phyloP scores from a whole-genome alignment of 176 grass and related monocot genomes.

The Carex cristatella region DNA sequence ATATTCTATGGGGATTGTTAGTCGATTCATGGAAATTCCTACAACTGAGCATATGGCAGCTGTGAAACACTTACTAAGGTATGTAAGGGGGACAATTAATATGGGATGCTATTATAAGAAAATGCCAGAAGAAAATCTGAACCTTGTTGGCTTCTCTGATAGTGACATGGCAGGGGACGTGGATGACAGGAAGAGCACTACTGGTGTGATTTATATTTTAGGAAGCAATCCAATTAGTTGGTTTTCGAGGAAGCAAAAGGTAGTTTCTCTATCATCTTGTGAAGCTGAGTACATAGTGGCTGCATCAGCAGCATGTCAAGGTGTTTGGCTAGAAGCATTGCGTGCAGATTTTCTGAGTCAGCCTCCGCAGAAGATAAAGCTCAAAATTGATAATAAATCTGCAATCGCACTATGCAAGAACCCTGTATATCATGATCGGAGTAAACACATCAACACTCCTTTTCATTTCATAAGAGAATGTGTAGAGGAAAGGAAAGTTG shows the following conservation, averaged over 20 bases:
- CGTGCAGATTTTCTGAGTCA: not conserved
- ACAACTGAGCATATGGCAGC: not conserved
- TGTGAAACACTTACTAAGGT: not conserved
- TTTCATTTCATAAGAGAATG: not conserved
- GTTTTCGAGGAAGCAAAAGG: not conserved
- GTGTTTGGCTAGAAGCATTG: not conserved
- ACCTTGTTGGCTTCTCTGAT: not conserved
- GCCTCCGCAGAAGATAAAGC: not conserved
- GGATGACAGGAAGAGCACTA: not conserved
- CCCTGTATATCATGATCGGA: not conserved
- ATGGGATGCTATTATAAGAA: not conserved
- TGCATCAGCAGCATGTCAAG: not conserved
- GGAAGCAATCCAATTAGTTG: not conserved
- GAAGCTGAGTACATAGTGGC: not conserved
- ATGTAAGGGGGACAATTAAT: not conserved
- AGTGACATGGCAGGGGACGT: not conserved
- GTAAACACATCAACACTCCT: not conserved
- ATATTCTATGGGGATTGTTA: not conserved
- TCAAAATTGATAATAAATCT: not conserved
- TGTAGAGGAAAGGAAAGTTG: not conserved
- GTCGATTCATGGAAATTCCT: not conserved
- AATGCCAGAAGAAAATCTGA: not conserved
- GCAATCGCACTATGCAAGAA: not conserved
- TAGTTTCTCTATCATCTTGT: not conserved
- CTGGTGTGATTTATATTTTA: not conserved